These are phyloP conservation scores for Boletus pseudopeckii DNA, from an alignment of 768 basidiomycete species.

Conservation along the genomic window DNA sequence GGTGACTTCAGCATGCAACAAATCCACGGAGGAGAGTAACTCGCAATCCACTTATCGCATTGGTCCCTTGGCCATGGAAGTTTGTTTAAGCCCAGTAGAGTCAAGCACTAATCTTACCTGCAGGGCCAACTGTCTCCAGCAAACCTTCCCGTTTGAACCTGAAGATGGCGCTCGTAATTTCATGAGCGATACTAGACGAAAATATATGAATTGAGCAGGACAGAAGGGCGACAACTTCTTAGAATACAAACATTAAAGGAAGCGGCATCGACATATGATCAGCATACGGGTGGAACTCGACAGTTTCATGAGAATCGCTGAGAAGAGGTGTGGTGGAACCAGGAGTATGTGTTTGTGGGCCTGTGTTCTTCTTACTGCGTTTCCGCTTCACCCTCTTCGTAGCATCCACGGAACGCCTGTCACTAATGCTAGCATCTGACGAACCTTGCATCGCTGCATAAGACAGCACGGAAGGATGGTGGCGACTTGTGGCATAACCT, in stretches of 20 bases:
- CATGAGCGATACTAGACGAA: constrained; percentile 68
- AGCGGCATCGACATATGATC: constrained; percentile 69
- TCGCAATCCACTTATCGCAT: constrained; percentile 70
- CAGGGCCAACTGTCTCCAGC: constrained; percentile 87
- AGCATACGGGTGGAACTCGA: constrained; percentile 59
- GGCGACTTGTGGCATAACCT: constrained; percentile 37
- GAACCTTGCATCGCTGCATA: constrained; percentile 42
- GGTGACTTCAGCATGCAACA: constrained; percentile 5
- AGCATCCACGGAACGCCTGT: constrained; percentile 39
- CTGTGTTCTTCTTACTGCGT: constrained; percentile 58
- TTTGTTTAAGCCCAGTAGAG: neutral
- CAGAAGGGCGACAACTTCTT: neutral
- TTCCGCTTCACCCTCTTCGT: constrained; percentile 70
- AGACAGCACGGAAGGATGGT: constrained; percentile 29
- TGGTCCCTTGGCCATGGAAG: constrained; percentile 50
- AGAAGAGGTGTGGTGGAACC: constrained; percentile 62
- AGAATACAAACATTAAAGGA: constrained; percentile 64
- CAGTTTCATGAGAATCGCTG: constrained; percentile 46
- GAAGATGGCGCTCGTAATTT: constrained; percentile 67
- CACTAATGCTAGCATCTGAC: constrained; percentile 23
- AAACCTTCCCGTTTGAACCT: constrained; percentile 75
- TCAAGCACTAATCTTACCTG: constrained; percentile 44
- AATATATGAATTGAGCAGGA: neutral
- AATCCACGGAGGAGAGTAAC: constrained; percentile 13
- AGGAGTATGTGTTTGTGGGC: constrained; percentile 10